Conservation (phyloP, 768 basidiomycete species). For the Daedalea quercina region DNA sequence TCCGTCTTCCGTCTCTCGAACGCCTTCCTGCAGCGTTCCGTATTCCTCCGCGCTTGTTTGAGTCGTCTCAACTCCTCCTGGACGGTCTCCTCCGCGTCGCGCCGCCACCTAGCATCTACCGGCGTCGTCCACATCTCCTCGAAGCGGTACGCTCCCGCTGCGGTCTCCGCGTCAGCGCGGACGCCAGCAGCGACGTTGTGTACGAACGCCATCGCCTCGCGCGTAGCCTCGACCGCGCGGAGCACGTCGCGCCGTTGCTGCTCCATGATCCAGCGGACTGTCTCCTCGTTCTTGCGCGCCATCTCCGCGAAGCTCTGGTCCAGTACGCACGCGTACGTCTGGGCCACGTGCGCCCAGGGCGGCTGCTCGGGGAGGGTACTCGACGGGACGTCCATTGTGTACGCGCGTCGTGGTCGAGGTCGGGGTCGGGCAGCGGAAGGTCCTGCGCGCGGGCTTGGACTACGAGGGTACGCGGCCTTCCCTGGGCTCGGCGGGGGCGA, state of each 20-base stretch:
- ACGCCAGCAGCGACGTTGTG: slow-evolving; percentile 46
- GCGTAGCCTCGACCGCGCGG: slow-evolving; percentile 21
- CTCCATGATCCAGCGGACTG: slow-evolving; percentile 60
- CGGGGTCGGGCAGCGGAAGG: not conserved
- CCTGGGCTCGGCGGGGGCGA: too few relatives aligned
- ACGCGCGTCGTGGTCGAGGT: not conserved
- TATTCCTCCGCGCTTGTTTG: slow-evolving; percentile 15
- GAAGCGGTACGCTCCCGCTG: slow-evolving; percentile 42
- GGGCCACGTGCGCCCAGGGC: slow-evolving; percentile 19
- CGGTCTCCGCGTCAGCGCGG: slow-evolving; percentile 21
- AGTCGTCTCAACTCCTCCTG: slow-evolving; percentile 19
- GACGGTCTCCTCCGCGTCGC: slow-evolving; percentile 15
- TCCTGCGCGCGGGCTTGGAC: too few relatives aligned
- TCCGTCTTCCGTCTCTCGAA: slow-evolving; percentile 34
- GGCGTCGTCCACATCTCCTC: slow-evolving; percentile 3
- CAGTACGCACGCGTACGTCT: slow-evolving; percentile 35
- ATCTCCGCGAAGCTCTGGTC: slow-evolving; percentile 44
- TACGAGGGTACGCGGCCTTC: too few relatives aligned
- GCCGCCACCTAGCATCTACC: slow-evolving; percentile 4
- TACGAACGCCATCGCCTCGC: slow-evolving; percentile 43
- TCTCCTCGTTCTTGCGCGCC: slow-evolving; percentile 40
- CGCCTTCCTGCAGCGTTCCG: slow-evolving; percentile 16
- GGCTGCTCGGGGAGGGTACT: slow-evolving; percentile 4
- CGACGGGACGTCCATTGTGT: not conserved
- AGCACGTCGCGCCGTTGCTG: slow-evolving; percentile 37